Percentiles rank a stretch among this genome's conserved stretches.
Evolutionary conservation across 2,329 filamentous ascomycete species (phyloP).

Genomic region (Diaporthe amygdali): DNA sequence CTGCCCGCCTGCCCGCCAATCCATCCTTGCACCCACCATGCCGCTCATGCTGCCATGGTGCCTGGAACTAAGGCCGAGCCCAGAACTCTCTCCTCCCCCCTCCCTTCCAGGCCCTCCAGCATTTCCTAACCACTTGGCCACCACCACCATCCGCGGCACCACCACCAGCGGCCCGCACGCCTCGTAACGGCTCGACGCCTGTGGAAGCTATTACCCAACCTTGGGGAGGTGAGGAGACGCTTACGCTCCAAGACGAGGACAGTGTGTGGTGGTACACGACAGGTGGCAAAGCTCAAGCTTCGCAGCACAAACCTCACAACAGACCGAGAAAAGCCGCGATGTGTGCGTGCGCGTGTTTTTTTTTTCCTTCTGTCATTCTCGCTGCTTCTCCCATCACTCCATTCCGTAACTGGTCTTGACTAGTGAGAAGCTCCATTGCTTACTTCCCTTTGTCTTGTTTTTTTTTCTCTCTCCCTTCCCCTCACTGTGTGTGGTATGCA

Average conservation of each 20-base stretch:
- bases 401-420: not conserved
- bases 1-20: not conserved
- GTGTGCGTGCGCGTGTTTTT: too few species aligned
- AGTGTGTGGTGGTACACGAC: slow-evolving; percentile 19
- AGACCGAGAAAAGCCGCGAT: slow-evolving; percentile 16
- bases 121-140: not conserved
- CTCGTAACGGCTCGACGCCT: slow-evolving; percentile 19
- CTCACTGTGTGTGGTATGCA: not conserved
- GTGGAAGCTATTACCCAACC: slow-evolving; percentile 15
- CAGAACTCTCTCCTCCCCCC: slow-evolving; percentile 11
- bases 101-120: not conserved
- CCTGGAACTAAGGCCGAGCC: slow-evolving; percentile 24
- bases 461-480: not conserved
- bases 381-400: not conserved
- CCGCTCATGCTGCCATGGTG: slow-evolving; percentile 6
- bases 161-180: slow-evolving; percentile 10
- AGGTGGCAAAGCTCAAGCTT: slow-evolving; percentile 22
- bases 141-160: not conserved
- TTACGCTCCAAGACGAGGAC: not conserved
- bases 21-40: not conserved
- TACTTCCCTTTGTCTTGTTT: not conserved
- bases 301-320: not conserved
- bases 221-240: slow-evolving; percentile 8
- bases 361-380: not conserved
- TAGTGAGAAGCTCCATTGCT: not conserved